Evolutionary conservation across 1,284 basidiomycete species (phyloP), one percentile per base, ranked within the genome.

Genomic region (Schizopora paradoxa): DNA sequence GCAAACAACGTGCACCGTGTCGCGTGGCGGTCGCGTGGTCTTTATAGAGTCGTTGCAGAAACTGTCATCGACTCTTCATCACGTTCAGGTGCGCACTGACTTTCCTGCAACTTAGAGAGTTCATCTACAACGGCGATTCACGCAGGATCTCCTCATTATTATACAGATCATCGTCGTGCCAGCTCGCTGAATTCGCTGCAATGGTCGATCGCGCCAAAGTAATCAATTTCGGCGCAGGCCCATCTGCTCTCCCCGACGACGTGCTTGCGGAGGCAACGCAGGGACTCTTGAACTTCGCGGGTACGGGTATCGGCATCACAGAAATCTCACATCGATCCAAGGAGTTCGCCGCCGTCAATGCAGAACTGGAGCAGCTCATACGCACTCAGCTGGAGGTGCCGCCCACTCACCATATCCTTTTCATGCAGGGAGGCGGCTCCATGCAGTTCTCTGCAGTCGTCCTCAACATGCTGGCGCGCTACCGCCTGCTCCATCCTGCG

Each of bases 241-340:
- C 93, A 21, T 94, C 90, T 23, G 86, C 89, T 0, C 72, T 97
- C 27, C 93, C 93, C 13, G 76, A 82, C 14, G 68, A 79, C 3
- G 90, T 96, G 10, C 79, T 97, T 32, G 69, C 82, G 59, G 82
- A 92, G 58, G 88, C 92, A 2, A 71, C 81, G 23, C 74, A 79
- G 51, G 86, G 82, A 8, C 73, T 97, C 13, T 67, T 97, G 59
- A 86, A 96, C 68, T 97, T 93, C 67, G 72, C 82, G 48, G 75
- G 75, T 39, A 93, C 89, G 3, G 94, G 93, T 27, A 93, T 97
- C 56, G 93, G 93, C 40, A 81, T 97, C 60, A 88, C 90, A 41
- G 93, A 97, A 66, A 81, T 96, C 60, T 93, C 89, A 1, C 93
- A 97, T 65, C 86, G 93, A 53, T 91, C 91, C 33, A 82, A 87